These are phyloP conservation scores for Ophiostoma ips DNA, from an alignment of 2,329 filamentous ascomycete species.

Conservation along the genomic window DNA sequence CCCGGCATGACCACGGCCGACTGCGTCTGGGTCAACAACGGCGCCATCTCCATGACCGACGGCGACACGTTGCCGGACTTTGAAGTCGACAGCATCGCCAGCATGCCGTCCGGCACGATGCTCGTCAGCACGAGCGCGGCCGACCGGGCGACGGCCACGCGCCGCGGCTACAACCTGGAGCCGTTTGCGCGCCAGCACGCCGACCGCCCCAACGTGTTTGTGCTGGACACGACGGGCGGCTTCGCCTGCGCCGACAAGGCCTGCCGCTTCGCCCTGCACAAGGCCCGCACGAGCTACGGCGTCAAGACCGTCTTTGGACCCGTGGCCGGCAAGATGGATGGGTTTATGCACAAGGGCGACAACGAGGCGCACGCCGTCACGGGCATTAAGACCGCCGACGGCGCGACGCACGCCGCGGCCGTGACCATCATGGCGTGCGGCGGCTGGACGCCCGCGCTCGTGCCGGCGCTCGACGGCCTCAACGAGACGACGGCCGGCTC, in stretches of 20 bases:
- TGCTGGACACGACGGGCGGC: neutral
- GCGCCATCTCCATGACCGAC: neutral
- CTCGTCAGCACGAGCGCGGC: constrained; percentile 16
- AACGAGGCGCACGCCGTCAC: constrained; percentile 16
- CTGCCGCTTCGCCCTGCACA: neutral
- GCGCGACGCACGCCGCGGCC: constrained; percentile 19
- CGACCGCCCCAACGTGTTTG: constrained; percentile 7
- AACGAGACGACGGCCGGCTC: constrained; percentile 35
- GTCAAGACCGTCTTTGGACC: neutral
- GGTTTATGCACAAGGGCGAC: constrained; percentile 14
- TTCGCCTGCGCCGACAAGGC: neutral
- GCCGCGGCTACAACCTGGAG: constrained; percentile 17
- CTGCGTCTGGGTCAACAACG: constrained; percentile 23
- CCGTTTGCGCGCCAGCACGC: constrained; percentile 22
- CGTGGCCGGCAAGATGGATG: constrained; percentile 19
- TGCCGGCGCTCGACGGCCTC: constrained; percentile 26
- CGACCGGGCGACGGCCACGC: constrained; percentile 12
- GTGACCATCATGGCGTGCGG: constrained; percentile 28
- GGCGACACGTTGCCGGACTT: neutral
- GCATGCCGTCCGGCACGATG: constrained; percentile 23
- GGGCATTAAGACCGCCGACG: constrained; percentile 27
- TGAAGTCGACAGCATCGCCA: constrained; percentile 19
- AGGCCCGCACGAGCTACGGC: neutral
- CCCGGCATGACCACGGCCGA: constrained; percentile 17
- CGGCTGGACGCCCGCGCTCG: constrained; percentile 28